Evolutionary conservation across 495 filamentous ascomycete genomes (phyloP).

Genomic region (Aspergillus kassunensis): DNA sequence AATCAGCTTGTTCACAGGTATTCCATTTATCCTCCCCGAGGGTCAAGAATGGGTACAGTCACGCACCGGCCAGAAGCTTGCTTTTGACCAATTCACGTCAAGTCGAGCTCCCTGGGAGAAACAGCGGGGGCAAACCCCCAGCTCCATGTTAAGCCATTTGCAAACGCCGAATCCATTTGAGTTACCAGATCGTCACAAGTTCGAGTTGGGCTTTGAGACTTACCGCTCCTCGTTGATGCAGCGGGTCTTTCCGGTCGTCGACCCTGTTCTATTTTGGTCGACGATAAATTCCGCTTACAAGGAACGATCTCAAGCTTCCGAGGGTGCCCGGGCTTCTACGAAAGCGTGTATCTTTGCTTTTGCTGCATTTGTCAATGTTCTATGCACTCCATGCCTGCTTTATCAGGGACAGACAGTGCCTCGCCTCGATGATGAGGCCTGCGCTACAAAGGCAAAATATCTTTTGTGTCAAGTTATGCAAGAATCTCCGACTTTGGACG

Average conservation of each 20-base stretch:
- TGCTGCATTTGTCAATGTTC: conserved; percentile 31
- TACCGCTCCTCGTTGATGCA: conserved; percentile 30
- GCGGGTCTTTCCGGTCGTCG: conserved; percentile 42
- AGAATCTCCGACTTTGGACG: conserved; percentile 34
- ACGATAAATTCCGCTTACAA: conserved; percentile 42
- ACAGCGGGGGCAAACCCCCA: conserved; percentile 25
- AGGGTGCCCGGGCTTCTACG: conserved; percentile 21
- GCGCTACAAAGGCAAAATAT: conserved; percentile 34
- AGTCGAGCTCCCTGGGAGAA: conserved; percentile 33
- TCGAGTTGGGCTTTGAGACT: conserved; percentile 23
- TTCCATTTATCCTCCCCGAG: conserved; percentile 43
- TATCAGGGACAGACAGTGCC: background rate
- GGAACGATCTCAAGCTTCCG: conserved; percentile 10
- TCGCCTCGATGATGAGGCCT: conserved; percentile 32
- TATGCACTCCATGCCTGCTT: conserved; percentile 17
- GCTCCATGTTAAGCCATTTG: conserved; percentile 23
- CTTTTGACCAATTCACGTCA: conserved; percentile 34
- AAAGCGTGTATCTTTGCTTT: conserved; percentile 47
- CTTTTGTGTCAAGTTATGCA: conserved; percentile 40
- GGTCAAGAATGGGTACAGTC: conserved; percentile 45
- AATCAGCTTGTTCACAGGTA: conserved; percentile 43
- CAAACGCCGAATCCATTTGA: conserved; percentile 22
- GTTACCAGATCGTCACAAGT: conserved; percentile 22
- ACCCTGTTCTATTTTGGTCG: conserved; percentile 35
- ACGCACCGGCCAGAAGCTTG: conserved; percentile 40